Percentiles rank a stretch among this genome's conserved stretches.
These are phyloP conservation scores for Penicillium paneum DNA, from an alignment of 2,329 filamentous ascomycete genomes.

Conservation along the genomic window DNA sequence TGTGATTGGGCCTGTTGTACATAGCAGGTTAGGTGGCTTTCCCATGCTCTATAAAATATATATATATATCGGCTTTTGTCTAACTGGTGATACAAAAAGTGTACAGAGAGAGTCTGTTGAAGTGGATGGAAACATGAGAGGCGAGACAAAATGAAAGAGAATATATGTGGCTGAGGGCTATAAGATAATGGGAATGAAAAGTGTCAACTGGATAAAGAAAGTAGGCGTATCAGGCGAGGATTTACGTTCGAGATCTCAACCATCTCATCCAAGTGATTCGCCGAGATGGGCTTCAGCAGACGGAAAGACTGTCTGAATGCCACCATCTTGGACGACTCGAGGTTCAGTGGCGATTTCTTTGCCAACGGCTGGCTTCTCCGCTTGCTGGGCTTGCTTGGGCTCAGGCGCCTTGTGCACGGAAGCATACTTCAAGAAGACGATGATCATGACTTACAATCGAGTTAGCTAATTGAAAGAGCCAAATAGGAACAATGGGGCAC, in stretches of 20 bases:
- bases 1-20: neutral
- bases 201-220: neutral
- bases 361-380: slow-evolving; percentile 27
- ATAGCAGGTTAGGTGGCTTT: neutral
- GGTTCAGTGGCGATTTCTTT: slow-evolving; percentile 32
- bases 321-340: slow-evolving; percentile 17
- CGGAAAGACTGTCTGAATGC: slow-evolving; percentile 11
- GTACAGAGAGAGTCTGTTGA: neutral
- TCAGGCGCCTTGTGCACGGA: slow-evolving; percentile 40
- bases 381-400: slow-evolving; percentile 34
- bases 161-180: neutral
- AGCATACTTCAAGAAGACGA: slow-evolving; percentile 46
- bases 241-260: slow-evolving; percentile 15
- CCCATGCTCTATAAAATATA: neutral
- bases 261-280: slow-evolving; percentile 32
- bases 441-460: slow-evolving; percentile 43
- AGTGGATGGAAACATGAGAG: neutral
- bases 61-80: neutral
- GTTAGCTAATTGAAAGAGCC: slow-evolving; percentile 10
- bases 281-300: slow-evolving; percentile 24
- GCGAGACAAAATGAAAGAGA: slow-evolving; percentile 11
- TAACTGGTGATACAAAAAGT: slow-evolving; percentile 14
- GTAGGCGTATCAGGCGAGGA: neutral
- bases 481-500: slow-evolving; percentile 5
- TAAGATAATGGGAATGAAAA: neutral